phyloP scores from a whole-genome alignment of 495 filamentous ascomycete genomes.

The Penicillium simplicissimum region DNA sequence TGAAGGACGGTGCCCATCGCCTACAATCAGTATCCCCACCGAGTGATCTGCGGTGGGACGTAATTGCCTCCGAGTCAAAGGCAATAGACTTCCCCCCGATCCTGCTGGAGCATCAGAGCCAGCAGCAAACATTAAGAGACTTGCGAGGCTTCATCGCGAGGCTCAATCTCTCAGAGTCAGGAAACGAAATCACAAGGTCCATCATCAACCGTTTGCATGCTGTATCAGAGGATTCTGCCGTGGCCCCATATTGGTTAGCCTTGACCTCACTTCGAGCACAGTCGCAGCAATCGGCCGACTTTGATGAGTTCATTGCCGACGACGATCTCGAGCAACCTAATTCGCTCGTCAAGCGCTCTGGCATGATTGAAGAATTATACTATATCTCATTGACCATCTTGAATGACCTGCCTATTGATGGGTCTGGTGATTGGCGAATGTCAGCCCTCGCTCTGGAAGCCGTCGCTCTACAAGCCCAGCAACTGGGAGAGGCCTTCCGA shows the following conservation, averaged over 20 bases:
- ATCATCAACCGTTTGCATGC: constrained; percentile 61
- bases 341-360: constrained; percentile 46
- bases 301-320: constrained; percentile 65
- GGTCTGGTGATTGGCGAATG: constrained; percentile 65
- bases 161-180: constrained; percentile 43
- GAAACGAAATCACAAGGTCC: constrained; percentile 50
- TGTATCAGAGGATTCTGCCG: constrained; percentile 52
- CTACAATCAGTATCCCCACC: constrained; percentile 31
- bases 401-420: constrained; percentile 48
- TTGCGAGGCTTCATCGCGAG: constrained; percentile 48
- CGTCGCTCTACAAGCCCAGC: constrained; percentile 67
- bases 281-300: constrained; percentile 45
- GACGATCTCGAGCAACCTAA: constrained; percentile 39
- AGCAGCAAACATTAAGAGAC: constrained; percentile 57
- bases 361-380: constrained; percentile 77
- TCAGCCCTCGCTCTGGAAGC: constrained; percentile 73
- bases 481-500: constrained; percentile 69
- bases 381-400: constrained; percentile 69
- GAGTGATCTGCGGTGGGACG: constrained; percentile 25
- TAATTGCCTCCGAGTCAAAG: constrained; percentile 24
- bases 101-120: constrained; percentile 61
- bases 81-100: constrained; percentile 49
- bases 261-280: constrained; percentile 64
- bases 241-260: constrained; percentile 82
- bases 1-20: constrained; percentile 29